Conservation (phyloP, 2,329 filamentous ascomycete genomes). For the Talaromyces sp. region DNA sequence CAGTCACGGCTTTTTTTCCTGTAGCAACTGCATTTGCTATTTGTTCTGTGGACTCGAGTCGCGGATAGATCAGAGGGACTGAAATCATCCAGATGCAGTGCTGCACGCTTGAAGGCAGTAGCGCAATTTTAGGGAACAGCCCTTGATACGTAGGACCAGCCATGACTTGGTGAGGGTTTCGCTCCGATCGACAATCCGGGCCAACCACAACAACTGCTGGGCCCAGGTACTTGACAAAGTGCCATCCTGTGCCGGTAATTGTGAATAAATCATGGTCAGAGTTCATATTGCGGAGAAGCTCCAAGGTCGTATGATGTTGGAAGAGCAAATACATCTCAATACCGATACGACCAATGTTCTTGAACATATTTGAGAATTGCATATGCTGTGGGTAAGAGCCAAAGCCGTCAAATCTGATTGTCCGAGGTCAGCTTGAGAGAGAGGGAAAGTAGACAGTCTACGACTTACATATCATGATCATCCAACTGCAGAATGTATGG, state of each 20-base stretch:
- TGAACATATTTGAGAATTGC: conserved; percentile 96
- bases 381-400: conserved; percentile 97
- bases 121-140: conserved; percentile 90
- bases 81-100: conserved; percentile 96
- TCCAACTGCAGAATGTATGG: conserved; percentile 90
- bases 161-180: conserved; percentile 86
- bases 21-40: conserved; percentile 87
- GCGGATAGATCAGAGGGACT: conserved; percentile 84
- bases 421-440: neutral
- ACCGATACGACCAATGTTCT: conserved; percentile 91
- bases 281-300: conserved; percentile 83
- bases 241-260: conserved; percentile 95
- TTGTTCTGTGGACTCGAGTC: conserved; percentile 86
- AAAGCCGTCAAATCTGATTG: conserved; percentile 81
- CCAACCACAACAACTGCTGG: conserved; percentile 87
- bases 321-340: conserved; percentile 98
- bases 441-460: neutral
- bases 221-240: conserved; percentile 95
- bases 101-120: conserved; percentile 85
- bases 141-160: conserved; percentile 96
- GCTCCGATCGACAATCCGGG: conserved; percentile 85
- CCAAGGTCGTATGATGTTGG: conserved; percentile 94
- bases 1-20: conserved; percentile 94
- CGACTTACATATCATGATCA: conserved; percentile 92
- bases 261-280: conserved; percentile 92